Percentiles rank a stretch among this genome's conserved stretches.
These are phyloP conservation scores for Trichoderma reesei DNA, from an alignment of 495 filamentous ascomycete genomes.

Conservation along the genomic window DNA sequence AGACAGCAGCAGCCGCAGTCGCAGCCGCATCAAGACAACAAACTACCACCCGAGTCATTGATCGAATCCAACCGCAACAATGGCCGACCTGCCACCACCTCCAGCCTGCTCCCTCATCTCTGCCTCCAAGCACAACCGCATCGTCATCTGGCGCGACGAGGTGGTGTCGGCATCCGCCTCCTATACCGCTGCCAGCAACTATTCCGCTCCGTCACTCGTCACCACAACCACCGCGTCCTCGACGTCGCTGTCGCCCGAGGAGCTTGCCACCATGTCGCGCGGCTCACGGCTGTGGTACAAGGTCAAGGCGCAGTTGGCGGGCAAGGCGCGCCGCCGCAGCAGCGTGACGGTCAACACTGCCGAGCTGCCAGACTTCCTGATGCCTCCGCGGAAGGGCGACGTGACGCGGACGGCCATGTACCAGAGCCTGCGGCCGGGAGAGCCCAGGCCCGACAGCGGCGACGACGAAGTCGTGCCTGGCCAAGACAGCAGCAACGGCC, in stretches of 20 bases:
- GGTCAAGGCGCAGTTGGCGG: neutral
- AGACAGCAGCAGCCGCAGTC: neutral
- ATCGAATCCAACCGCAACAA: neutral
- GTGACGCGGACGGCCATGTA: slow-evolving; percentile 4
- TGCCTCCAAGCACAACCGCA: slow-evolving; percentile 11
- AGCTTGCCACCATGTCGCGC: neutral
- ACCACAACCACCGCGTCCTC: slow-evolving; percentile 8
- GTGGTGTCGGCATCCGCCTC: slow-evolving; percentile 12
- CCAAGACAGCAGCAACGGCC: slow-evolving; percentile 5
- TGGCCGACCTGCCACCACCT: neutral
- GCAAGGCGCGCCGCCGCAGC: slow-evolving; percentile 2
- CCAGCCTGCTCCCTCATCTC: neutral
- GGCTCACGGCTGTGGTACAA: slow-evolving; percentile 2
- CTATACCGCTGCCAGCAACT: slow-evolving; percentile 14
- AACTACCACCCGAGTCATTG: neutral
- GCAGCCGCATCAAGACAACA: neutral
- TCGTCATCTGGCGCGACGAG: slow-evolving; percentile 22
- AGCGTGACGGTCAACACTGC: neutral
- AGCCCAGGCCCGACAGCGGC: neutral
- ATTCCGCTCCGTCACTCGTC: slow-evolving; percentile 13
- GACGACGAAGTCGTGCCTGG: neutral
- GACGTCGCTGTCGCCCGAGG: neutral
- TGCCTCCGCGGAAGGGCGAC: neutral
- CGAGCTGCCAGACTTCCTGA: neutral
- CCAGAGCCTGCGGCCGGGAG: neutral